These are phyloP conservation scores for Leccinum incarnatum DNA, from an alignment of 768 basidiomycete genomes.

Conservation along the genomic window DNA sequence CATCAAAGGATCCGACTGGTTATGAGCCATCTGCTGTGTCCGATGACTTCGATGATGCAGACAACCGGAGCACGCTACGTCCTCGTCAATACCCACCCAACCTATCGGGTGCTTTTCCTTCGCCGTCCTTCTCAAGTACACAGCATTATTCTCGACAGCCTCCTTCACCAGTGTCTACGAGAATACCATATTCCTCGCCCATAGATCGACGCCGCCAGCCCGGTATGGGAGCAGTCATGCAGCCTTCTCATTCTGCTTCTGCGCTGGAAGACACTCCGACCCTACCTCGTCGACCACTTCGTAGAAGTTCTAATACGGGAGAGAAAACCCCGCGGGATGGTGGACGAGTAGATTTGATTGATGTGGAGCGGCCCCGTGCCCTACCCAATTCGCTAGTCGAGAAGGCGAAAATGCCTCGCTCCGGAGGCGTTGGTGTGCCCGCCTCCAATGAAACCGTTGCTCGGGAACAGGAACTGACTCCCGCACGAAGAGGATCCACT, in stretches of 20 bases:
- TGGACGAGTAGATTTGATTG: constrained; percentile 22
- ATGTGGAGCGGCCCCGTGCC: constrained; percentile 21
- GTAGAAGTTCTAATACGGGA: constrained; percentile 28
- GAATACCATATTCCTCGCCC: constrained; percentile 21
- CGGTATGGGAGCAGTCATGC: constrained; percentile 23
- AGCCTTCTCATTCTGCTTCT: constrained; percentile 28
- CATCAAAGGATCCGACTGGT: constrained; percentile 63
- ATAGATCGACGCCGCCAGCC: constrained; percentile 27
- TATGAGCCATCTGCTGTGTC: constrained; percentile 59
- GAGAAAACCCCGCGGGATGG: constrained; percentile 22
- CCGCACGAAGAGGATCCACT: constrained; percentile 11
- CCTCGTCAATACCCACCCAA: constrained; percentile 34
- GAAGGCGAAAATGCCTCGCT: constrained; percentile 13
- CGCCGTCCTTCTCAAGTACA: constrained; percentile 35
- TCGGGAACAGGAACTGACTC: constrained; percentile 20
- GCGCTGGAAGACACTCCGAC: constrained; percentile 31
- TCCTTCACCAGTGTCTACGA: constrained; percentile 32
- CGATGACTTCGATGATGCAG: constrained; percentile 59
- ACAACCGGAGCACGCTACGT: constrained; percentile 46
- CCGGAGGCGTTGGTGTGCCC: constrained; percentile 15
- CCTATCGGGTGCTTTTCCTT: constrained; percentile 28
- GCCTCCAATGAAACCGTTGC: constrained; percentile 20
- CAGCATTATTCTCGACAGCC: constrained; percentile 41
- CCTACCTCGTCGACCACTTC: constrained; percentile 25
- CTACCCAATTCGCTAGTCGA: constrained; percentile 14